Conservation (phyloP, 345 rosid species). For the Syzygium oleosum region DNA sequence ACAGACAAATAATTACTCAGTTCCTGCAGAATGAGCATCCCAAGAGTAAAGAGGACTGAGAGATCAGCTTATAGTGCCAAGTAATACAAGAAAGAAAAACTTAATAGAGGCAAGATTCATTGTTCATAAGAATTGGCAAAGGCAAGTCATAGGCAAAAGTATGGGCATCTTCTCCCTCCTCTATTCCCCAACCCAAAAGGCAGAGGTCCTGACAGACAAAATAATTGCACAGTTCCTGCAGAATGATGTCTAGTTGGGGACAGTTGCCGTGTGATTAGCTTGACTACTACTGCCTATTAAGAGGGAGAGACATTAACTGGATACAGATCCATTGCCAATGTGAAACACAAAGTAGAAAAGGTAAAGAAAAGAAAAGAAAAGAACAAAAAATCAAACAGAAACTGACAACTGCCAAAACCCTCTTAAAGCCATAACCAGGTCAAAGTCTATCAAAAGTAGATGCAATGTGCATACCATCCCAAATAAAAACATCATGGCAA, state of each 20-base stretch:
- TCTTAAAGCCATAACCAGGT: background rate
- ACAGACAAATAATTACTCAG: slow-evolving; percentile 71
- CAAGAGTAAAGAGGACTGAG: background rate
- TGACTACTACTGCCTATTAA: background rate
- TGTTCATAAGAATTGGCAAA: background rate
- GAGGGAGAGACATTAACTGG: background rate
- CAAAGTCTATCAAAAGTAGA: background rate
- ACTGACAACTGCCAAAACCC: background rate
- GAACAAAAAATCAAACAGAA: background rate
- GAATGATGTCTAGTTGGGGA: background rate
- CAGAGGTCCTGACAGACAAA: background rate
- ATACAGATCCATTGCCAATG: background rate
- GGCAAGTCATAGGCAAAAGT: background rate
- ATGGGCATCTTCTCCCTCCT: background rate
- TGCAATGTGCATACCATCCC: slow-evolving; percentile 70
- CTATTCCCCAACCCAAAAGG: background rate
- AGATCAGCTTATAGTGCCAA: background rate
- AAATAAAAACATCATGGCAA: slow-evolving; percentile 82
- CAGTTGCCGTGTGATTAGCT: background rate
- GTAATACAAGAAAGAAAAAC: background rate
- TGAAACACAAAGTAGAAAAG: background rate
- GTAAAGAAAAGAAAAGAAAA: background rate
- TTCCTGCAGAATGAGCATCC: slow-evolving; percentile 47
- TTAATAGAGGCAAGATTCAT: background rate
- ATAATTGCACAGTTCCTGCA: background rate